Evolutionary conservation across 371 early-diverging fungal genomes (phyloP).

Genomic region (Choanephora cucurbitarum): DNA sequence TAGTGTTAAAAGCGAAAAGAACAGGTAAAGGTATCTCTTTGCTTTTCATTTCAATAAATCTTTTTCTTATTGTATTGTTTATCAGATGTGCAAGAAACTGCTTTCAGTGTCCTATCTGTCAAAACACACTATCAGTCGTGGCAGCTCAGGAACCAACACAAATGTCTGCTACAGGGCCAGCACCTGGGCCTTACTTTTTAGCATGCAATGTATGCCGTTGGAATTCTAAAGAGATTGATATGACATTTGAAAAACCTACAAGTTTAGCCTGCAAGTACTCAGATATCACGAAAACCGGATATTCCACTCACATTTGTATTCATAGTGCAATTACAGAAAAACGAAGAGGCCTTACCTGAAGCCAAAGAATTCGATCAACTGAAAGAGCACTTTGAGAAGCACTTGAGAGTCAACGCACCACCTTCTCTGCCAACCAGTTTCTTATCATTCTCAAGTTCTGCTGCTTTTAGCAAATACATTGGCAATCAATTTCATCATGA

Average conservation of each 20-base stretch:
- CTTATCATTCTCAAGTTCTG: conserved; percentile 39
- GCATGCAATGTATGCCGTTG: conserved; percentile 88
- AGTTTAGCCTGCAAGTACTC: conserved; percentile 75
- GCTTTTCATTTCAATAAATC: neutral
- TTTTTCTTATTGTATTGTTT: too few relatives aligned
- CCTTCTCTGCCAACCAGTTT: conserved; percentile 46
- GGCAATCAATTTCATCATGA: conserved; percentile 33
- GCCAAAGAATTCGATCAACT: conserved; percentile 83
- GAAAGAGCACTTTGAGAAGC: conserved; percentile 79
- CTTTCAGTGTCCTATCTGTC: conserved; percentile 92
- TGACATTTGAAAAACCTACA: conserved; percentile 91
- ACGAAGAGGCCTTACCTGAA: conserved; percentile 71
- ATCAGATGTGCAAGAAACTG: conserved; percentile 91
- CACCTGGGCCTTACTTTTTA: conserved; percentile 60
- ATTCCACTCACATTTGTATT: neutral
- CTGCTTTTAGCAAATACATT: conserved; percentile 47
- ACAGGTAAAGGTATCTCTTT: conserved; percentile 55
- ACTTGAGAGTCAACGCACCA: conserved; percentile 48
- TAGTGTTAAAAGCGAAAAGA: conserved; percentile 89
- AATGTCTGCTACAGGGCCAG: conserved; percentile 23
- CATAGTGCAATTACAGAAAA: conserved; percentile 75
- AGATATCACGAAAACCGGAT: too few relatives aligned
- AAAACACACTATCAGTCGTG: conserved; percentile 81
- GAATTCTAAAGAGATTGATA: conserved; percentile 87
- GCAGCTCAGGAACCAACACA: conserved; percentile 58